These are phyloP conservation scores for Crithidia expoeki DNA, from an alignment of 208 protist genomes.

Conservation along the genomic window DNA sequence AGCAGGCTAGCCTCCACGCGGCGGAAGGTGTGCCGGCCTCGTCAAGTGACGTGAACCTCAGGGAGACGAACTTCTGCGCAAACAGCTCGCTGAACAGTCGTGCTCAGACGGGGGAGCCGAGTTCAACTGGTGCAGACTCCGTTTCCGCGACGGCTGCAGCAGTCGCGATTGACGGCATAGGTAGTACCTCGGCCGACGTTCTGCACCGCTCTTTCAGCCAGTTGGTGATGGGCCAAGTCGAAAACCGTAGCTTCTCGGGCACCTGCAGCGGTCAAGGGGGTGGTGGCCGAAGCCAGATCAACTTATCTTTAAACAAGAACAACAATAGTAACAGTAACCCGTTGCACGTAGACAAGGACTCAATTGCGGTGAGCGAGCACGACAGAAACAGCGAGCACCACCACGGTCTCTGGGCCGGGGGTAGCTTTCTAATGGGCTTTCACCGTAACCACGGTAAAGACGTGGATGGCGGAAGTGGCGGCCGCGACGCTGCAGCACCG, in stretches of 20 bases:
- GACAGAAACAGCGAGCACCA: not conserved
- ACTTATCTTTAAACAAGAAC: slow-evolving; percentile 12
- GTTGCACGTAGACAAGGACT: not conserved
- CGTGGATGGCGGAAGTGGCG: not conserved
- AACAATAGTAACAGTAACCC: not conserved
- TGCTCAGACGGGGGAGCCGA: not conserved
- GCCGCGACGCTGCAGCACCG: not conserved
- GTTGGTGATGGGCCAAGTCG: slow-evolving; percentile 33
- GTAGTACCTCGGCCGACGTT: not conserved
- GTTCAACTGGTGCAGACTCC: not conserved
- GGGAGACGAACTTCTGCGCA: not conserved
- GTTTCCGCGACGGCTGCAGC: not conserved
- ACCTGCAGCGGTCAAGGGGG: not conserved
- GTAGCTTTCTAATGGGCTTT: slow-evolving; percentile 9
- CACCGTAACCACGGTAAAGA: slow-evolving; percentile 3
- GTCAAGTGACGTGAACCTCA: not conserved
- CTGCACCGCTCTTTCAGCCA: slow-evolving; percentile 31
- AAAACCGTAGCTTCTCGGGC: slow-evolving; percentile 46
- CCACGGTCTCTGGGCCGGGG: not conserved
- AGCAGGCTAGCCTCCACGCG: slow-evolving; percentile 3
- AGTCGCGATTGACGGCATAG: not conserved
- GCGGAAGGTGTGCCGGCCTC: not conserved
- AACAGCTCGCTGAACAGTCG: slow-evolving; percentile 2
- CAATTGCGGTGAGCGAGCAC: not conserved
- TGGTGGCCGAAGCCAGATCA: slow-evolving; percentile 7